Evolutionary conservation across 371 early-diverging fungal genomes (phyloP).

Genomic region (Mortierella sp.): DNA sequence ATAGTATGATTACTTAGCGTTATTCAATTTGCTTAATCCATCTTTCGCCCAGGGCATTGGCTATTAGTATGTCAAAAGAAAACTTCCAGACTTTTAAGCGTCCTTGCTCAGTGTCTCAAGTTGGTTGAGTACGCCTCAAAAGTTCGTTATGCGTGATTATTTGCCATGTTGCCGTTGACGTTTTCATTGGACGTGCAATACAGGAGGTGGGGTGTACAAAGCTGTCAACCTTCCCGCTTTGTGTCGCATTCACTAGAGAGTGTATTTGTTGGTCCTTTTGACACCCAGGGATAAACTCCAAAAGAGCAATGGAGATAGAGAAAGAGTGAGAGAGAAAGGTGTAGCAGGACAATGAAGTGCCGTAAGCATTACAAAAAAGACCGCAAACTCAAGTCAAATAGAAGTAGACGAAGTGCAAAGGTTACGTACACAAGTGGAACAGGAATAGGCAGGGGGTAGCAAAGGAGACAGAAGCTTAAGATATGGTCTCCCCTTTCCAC

Average conservation of each 20-base stretch:
- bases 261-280: no score
- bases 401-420: not conserved
- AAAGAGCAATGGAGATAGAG: no score
- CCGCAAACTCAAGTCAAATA: not conserved
- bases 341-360: not conserved
- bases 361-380: not conserved
- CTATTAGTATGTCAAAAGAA: no score
- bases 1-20: no score
- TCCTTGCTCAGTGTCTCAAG: not conserved
- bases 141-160: not conserved
- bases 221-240: no score
- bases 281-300: no score
- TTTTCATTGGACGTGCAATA: not conserved
- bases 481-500: not conserved
- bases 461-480: conserved; percentile 3
- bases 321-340: not conserved
- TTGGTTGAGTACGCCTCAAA: not conserved
- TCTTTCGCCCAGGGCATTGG: no score
- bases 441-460: conserved; percentile 1
- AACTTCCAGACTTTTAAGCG: no score
- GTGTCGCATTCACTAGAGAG: no score
- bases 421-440: not conserved
- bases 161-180: not conserved
- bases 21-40: no score
- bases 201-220: no score